phyloP scores from a whole-genome alignment of 306 rosid species.

The Malus fusca region DNA sequence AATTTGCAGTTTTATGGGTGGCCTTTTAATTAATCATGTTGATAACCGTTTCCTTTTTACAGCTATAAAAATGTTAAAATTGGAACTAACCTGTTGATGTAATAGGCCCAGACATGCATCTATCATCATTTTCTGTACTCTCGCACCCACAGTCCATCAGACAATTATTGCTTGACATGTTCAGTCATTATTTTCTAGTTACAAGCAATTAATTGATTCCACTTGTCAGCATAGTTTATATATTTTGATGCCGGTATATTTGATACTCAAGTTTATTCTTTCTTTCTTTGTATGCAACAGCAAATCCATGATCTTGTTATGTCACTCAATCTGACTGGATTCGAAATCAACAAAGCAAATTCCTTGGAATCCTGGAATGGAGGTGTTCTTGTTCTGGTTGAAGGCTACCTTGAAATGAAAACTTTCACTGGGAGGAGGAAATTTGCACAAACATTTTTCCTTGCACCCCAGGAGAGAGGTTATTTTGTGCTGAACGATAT shows the following conservation, averaged over 20 bases:
- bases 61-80: background rate
- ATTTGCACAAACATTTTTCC: constrained; percentile 89
- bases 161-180: background rate
- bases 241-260: background rate
- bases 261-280: background rate
- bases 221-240: background rate
- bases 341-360: constrained; percentile 81
- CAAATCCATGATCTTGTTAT: constrained; percentile 86
- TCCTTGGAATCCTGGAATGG: constrained; percentile 93
- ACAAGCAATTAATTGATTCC: background rate
- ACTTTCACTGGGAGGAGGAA: constrained; percentile 61
- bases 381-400: constrained; percentile 90
- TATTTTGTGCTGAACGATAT: constrained; percentile 83
- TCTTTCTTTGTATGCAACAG: constrained; percentile 40
- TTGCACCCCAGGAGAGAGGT: constrained; percentile 96
- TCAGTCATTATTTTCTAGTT: background rate
- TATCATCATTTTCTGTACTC: background rate
- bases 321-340: constrained; percentile 73
- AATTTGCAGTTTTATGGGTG: background rate
- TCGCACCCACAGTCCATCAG: background rate
- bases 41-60: background rate
- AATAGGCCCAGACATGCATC: background rate
- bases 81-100: background rate
- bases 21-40: background rate
- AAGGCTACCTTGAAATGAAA: constrained; percentile 76